Evolutionary conservation across 306 rosid genomes (phyloP), one percentile per base, ranked within the genome.

Genomic region (Glycyrrhiza uralensis): DNA sequence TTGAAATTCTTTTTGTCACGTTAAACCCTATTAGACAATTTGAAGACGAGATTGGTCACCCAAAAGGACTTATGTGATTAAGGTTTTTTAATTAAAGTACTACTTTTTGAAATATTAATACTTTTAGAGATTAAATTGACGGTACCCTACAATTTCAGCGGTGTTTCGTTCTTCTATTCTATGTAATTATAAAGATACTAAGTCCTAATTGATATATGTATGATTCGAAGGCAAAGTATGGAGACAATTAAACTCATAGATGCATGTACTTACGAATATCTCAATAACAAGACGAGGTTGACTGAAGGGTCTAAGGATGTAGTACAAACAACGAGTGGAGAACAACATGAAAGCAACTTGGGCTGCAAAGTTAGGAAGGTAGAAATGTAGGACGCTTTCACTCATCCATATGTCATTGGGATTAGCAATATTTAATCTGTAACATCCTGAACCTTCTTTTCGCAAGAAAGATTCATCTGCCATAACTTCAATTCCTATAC

Each of bases 251-350:
- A 15, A 51, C n/a, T n/a, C n/a, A 29, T 44, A n/a, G 9, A 29
- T 29, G 23, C n/a, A 20, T 32, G 6, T 39, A 70, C 71, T 29
- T 50, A 77, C 85, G 33, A 81, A 26, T 6, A 76, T 57, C 54
- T 76, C 82, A 22, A 36, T 29, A 39, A 76, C 63, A 24, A 81
- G 3, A 50, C 67, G 85, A 72, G 85, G 85, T 45, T 65, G 85
- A 62, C 58, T 19, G 8, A 81, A 23, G 58, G 79, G 85, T 66
- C 41, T 77, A 26, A 81, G 63, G 20, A 76, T 7, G 13, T 30
- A 72, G 50, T 71, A 59, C 12, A 72, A 17, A 19, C 0, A 0
- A 17, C 71, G 75, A 57, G 70, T 57, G 4, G 51, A 0, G 3
- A 79, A 26, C 41, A 79, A 30, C 39, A 58, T 15, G 20, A 57